These are phyloP conservation scores for Rugonectria rugulosa DNA, from an alignment of 2,329 filamentous ascomycete species.

Conservation along the genomic window DNA sequence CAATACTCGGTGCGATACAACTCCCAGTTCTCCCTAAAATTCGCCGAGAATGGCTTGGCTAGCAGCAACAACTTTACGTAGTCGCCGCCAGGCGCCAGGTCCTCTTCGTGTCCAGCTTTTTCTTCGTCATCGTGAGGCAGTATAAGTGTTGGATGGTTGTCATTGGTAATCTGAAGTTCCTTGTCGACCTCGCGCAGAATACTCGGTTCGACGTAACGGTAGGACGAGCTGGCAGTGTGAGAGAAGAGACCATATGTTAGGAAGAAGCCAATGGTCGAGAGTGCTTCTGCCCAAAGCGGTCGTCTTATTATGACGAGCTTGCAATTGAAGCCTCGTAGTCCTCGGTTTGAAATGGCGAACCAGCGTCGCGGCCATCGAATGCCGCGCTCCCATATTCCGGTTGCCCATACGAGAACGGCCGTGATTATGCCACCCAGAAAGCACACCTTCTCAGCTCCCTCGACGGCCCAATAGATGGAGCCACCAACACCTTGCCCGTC, in stretches of 20 bases:
- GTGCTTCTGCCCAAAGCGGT: constrained; percentile 80
- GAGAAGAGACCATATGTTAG: constrained; percentile 79
- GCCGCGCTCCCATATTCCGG: constrained; percentile 94
- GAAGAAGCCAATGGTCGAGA: constrained; percentile 77
- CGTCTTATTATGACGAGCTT: constrained; percentile 91
- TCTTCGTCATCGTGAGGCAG: constrained; percentile 64
- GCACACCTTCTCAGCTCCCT: constrained; percentile 88
- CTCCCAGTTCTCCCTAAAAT: constrained; percentile 97
- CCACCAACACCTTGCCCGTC: constrained; percentile 92
- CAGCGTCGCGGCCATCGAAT: constrained; percentile 93
- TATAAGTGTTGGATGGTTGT: constrained; percentile 51
- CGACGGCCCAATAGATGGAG: constrained; percentile 95
- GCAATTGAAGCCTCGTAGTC: constrained; percentile 90
- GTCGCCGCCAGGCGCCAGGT: constrained; percentile 88
- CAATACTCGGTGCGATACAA: constrained; percentile 93
- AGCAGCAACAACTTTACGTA: constrained; percentile 89
- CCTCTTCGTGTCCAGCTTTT: constrained; percentile 79
- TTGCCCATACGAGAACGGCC: constrained; percentile 87
- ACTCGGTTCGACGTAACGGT: constrained; percentile 77
- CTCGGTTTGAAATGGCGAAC: constrained; percentile 88
- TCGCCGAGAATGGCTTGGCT: constrained; percentile 93
- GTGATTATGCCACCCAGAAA: constrained; percentile 92
- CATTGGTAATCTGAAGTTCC: constrained; percentile 58
- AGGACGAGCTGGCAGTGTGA: constrained; percentile 71
- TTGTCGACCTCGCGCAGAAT: constrained; percentile 67